These are phyloP conservation scores for Phenoliferia sp. DNA, from an alignment of 1,284 basidiomycete species.

Conservation along the genomic window DNA sequence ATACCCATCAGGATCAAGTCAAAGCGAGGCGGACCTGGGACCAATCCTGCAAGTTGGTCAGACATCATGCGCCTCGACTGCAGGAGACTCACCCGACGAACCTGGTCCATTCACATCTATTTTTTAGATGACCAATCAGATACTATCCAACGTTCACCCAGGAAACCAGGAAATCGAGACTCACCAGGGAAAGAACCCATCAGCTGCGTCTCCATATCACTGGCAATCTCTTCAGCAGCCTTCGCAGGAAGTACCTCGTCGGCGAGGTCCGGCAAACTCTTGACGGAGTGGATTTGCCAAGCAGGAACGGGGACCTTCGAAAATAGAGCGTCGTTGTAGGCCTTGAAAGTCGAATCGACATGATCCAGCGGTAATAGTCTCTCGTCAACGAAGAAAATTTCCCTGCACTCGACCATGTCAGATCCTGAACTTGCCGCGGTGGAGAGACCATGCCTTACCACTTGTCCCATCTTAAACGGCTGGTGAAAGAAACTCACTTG, in stretches of 20 bases:
- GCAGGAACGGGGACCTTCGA: constrained; percentile 72
- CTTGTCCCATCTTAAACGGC: constrained; percentile 83
- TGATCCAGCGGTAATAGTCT: constrained; percentile 85
- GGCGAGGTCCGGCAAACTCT: constrained; percentile 43
- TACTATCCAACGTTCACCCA: background rate
- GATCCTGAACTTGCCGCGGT: background rate
- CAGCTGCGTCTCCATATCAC: constrained; percentile 82
- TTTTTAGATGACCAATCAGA: background rate
- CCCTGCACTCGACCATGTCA: constrained; percentile 57
- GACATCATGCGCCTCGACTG: background rate
- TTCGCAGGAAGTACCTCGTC: constrained; percentile 47
- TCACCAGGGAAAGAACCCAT: constrained; percentile 47
- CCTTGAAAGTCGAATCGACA: constrained; percentile 79
- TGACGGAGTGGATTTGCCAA: constrained; percentile 70
- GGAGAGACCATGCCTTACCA: constrained; percentile 56
- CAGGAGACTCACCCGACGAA: background rate
- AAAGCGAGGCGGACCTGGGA: constrained; percentile 86
- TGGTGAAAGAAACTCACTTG: too few species aligned
- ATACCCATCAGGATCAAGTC: constrained; percentile 88
- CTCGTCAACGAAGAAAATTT: constrained; percentile 95
- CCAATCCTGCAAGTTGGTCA: constrained; percentile 70
- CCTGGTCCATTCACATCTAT: background rate
- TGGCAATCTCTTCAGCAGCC: constrained; percentile 46
- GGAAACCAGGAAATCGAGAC: background rate
- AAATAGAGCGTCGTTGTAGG: constrained; percentile 68